A percentile compares a stretch with the other conserved stretches of the same genome.
phyloP scores from a whole-genome alignment of 169 alveolate species.

The Babesia bovis region DNA sequence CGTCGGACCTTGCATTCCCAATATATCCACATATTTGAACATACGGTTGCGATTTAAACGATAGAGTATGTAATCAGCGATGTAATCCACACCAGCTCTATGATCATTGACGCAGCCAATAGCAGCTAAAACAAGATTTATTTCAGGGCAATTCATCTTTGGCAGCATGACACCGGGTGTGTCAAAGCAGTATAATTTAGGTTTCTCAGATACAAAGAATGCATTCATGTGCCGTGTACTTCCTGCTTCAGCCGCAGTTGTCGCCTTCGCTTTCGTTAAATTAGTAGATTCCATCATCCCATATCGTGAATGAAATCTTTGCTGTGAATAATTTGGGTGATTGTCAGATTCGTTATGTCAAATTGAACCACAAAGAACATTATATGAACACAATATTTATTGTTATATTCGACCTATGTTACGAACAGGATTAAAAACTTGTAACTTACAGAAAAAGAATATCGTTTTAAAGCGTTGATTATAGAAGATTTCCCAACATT shows the following conservation, averaged over 20 bases:
- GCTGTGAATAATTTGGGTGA: slow-evolving; percentile 4
- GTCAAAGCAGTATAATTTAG: slow-evolving; percentile 65
- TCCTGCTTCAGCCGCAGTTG: slow-evolving; percentile 44
- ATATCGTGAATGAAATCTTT: slow-evolving; percentile 6
- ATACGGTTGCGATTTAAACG: slow-evolving; percentile 21
- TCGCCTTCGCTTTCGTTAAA: slow-evolving; percentile 29
- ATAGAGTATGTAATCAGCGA: slow-evolving; percentile 64
- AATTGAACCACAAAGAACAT: not conserved
- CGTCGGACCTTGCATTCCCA: slow-evolving; percentile 45
- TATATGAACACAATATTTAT: not conserved
- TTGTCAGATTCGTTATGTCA: too few species aligned
- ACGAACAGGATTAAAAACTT: not conserved
- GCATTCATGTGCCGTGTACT: slow-evolving; percentile 40
- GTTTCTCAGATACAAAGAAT: slow-evolving; percentile 54
- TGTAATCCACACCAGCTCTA: slow-evolving; percentile 59
- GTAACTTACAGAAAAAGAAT: slow-evolving; percentile 50
- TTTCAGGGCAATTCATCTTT: slow-evolving; percentile 58
- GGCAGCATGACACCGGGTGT: slow-evolving; percentile 71
- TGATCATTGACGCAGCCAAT: slow-evolving; percentile 60
- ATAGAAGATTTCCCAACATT: slow-evolving; percentile 67
- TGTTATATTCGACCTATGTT: not conserved
- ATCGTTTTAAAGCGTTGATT: slow-evolving; percentile 56
- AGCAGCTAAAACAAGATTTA: slow-evolving; percentile 65
- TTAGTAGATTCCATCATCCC: slow-evolving; percentile 10
- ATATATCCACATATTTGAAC: slow-evolving; percentile 35